Evolutionary conservation across 768 basidiomycete genomes (phyloP).

Genomic region (Sistotremastrum niveocremeum): DNA sequence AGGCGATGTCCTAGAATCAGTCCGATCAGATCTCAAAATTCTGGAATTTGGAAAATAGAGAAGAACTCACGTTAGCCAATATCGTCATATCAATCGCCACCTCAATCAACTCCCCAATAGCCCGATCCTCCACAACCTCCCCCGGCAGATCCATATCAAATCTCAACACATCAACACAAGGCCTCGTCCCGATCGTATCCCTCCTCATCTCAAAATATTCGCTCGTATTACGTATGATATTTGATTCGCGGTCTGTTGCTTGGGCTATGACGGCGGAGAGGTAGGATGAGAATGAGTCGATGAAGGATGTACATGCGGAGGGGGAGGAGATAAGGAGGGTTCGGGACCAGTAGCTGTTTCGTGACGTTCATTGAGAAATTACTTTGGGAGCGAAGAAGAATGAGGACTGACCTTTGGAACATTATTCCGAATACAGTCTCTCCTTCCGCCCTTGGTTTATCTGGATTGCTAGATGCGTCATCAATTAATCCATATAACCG

Average conservation of each 20-base stretch:
- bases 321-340: too few species aligned
- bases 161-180: slow-evolving; percentile 9
- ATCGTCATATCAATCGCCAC: slow-evolving; percentile 9
- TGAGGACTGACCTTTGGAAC: too few species aligned
- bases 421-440: too few species aligned
- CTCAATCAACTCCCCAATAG: slow-evolving; percentile 6
- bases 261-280: slow-evolving; percentile 12
- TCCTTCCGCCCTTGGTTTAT: too few species aligned
- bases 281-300: slow-evolving; percentile 12
- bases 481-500: too few species aligned
- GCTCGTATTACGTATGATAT: slow-evolving; percentile 10
- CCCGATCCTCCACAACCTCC: slow-evolving; percentile 9
- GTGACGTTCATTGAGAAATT: too few species aligned
- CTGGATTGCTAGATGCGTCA: too few species aligned
- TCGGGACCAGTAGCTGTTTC: too few species aligned
- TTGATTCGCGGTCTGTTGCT: slow-evolving; percentile 11
- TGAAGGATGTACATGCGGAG: slow-evolving; percentile 11
- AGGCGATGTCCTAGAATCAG: slow-evolving; percentile 37
- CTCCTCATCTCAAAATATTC: slow-evolving; percentile 13
- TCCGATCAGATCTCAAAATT: not conserved
- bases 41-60: not conserved
- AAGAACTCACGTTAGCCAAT: slow-evolving; percentile 12
- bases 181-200: slow-evolving; percentile 12
- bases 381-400: too few species aligned
- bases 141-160: slow-evolving; percentile 10